phyloP scores from a whole-genome alignment of 2,329 filamentous ascomycete species.

The Torrubiellomyces zombiae region DNA sequence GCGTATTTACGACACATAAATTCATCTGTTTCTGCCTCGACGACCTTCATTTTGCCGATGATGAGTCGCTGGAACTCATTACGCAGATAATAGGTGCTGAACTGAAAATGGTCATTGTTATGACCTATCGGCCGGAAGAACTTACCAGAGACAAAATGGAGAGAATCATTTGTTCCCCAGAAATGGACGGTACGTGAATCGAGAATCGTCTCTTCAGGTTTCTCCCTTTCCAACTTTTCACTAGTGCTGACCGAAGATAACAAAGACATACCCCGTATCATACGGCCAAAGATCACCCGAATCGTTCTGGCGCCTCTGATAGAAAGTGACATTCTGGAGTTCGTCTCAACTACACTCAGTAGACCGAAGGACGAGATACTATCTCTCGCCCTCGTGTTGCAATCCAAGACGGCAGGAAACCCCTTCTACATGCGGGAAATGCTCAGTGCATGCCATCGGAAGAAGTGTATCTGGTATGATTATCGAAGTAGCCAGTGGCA shows the following conservation, averaged over 20 bases:
- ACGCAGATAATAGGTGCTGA: conserved; percentile 62
- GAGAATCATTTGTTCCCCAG: conserved; percentile 34
- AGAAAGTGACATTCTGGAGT: conserved; percentile 67
- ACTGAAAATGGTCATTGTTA: conserved; percentile 65
- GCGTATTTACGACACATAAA: conserved; percentile 66
- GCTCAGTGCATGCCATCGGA: conserved; percentile 71
- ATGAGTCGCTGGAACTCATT: conserved; percentile 72
- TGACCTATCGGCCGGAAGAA: conserved; percentile 59
- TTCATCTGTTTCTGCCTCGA: conserved; percentile 81
- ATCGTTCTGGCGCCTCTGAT: conserved; percentile 57
- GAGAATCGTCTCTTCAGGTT: conserved; percentile 17
- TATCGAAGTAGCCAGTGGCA: conserved; percentile 71
- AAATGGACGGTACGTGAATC: too few species aligned
- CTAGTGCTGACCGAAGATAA: conserved; percentile 9
- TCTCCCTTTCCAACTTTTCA: background rate
- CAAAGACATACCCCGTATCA: conserved; percentile 24
- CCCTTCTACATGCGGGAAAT: conserved; percentile 87
- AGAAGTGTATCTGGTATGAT: conserved; percentile 80
- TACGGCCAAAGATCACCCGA: conserved; percentile 44
- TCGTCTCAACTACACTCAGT: conserved; percentile 68
- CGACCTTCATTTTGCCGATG: conserved; percentile 79
- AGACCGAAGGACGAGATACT: conserved; percentile 54
- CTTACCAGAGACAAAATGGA: conserved; percentile 38
- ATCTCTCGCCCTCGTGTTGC: conserved; percentile 66
- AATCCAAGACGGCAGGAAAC: conserved; percentile 78